These are phyloP conservation scores for Saccharomycopsis crataegensis DNA, from an alignment of 1,139 yeast genomes.

Conservation along the genomic window DNA sequence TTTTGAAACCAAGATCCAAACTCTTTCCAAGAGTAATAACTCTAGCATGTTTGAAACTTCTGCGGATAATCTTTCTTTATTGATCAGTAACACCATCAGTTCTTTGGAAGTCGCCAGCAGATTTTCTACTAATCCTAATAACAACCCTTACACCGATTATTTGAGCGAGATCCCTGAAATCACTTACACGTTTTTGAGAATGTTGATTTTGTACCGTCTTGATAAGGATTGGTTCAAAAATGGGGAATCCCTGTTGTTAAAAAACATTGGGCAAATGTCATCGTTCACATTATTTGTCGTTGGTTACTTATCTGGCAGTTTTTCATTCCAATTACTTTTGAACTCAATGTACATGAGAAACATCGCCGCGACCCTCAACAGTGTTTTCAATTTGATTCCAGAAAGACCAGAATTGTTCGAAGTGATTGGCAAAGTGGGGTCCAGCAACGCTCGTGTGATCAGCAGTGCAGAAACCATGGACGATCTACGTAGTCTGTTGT, in stretches of 20 bases:
- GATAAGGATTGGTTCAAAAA: background rate
- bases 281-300: background rate
- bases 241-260: background rate
- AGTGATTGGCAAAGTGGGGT: constrained; percentile 20
- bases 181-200: constrained; percentile 32
- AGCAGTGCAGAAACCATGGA: background rate
- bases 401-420: constrained; percentile 3
- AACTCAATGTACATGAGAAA: background rate
- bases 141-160: constrained; percentile 30
- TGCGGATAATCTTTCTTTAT: constrained; percentile 23
- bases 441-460: too few species aligned
- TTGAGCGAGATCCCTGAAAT: constrained; percentile 32
- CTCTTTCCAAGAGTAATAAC: too few species aligned
- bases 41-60: background rate
- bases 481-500: background rate
- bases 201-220: constrained; percentile 24
- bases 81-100: constrained; percentile 50
- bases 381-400: constrained; percentile 1
- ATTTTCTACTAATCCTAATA: constrained; percentile 27
- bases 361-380: constrained; percentile 1
- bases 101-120: constrained; percentile 52
- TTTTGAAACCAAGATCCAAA: too few species aligned
- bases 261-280: background rate
- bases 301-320: background rate
- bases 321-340: constrained; percentile 3